Evolutionary conservation across 1,139 yeast genomes (phyloP).

Genomic region (Geotrichum reessii): DNA sequence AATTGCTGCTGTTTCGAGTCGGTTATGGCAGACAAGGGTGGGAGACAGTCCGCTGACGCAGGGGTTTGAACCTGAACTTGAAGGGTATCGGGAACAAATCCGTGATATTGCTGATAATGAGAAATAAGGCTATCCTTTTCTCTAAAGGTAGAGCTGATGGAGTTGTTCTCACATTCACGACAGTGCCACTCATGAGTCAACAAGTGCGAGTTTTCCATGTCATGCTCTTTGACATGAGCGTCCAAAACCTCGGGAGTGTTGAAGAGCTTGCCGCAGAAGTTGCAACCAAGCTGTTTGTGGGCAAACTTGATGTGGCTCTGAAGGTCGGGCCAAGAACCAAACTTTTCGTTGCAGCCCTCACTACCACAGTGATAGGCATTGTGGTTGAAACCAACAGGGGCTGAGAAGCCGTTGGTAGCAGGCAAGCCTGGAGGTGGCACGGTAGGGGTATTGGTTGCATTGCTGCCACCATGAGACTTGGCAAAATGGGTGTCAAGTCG

Average conservation of each 20-base stretch:
- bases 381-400: background rate
- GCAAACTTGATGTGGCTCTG: conserved; percentile 65
- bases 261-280: conserved; percentile 63
- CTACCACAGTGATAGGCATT: conserved; percentile 45
- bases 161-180: conserved; percentile 36
- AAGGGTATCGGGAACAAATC: conserved; percentile 27
- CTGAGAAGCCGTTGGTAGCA: conserved; percentile 3
- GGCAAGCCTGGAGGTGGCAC: conserved; percentile 5
- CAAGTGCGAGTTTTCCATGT: conserved; percentile 6
- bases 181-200: conserved; percentile 20
- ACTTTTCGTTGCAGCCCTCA: conserved; percentile 57
- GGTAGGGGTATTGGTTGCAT: conserved; percentile 1
- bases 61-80: conserved; percentile 21
- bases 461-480: conserved; percentile 29
- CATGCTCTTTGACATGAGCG: conserved; percentile 13
- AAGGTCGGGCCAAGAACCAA: conserved; percentile 71
- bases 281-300: conserved; percentile 68
- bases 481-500: conserved; percentile 34
- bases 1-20: conserved; percentile 6
- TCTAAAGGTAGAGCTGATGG: conserved; percentile 32
- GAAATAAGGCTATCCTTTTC: conserved; percentile 42
- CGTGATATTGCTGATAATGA: conserved; percentile 43
- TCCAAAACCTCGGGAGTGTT: conserved; percentile 8
- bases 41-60: conserved; percentile 15
- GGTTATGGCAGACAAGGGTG: conserved; percentile 16